Base-by-base conservation (phyloP, 305 asterid genomes). In the Andrographis paniculata region DNA sequence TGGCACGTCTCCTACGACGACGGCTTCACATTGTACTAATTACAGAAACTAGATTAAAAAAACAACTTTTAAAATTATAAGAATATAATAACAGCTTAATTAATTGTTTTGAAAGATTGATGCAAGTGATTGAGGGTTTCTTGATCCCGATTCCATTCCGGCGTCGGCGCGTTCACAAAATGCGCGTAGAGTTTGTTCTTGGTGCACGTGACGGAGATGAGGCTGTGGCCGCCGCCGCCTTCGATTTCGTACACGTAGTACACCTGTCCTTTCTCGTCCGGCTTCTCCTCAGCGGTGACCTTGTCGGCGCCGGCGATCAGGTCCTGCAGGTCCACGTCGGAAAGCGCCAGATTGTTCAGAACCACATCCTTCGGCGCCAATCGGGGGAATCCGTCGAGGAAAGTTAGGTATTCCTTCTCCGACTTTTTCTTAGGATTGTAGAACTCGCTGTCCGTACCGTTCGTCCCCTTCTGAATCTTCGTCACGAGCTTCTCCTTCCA, bases 381-480 rank as follows among this genome's bases (percentile, higher is more conserved):
- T 27, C 74, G 69, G 1, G 89, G 70, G 43, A 88, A 75, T 20
- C 97, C 97, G 0, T 68, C 77, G 6, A 88, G 93, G 37, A 53
- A 88, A 0, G 97, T 88, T 1, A 88, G 51, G 71, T 88, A 88
- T 45, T 77, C 97, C 27, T 74, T 79, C 57, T 88, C 97, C 0
- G 74, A 0, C 48, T 84, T 88, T 81, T 77, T 84, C 59, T 75
- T 84, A 0, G 97, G 97, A 60, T 88, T 88, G 72, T 66, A 88
- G 64, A 88, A 88, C 39, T 88, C 95, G 14, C 93, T 82, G 49
- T 84, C 97, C 0, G 95, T 88, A 0, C 97, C 97, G 56, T 88
- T 82, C 0, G 97, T 84, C 0, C 97, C 97, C 71, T 88, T 85
- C 63, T 77, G 91, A 0, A 82, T 69, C 60, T 85, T 84, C 3